Evolutionary conservation across 495 filamentous ascomycete genomes (phyloP), one percentile per base, ranked within the genome.

Genomic region (Penicillium parvum): DNA sequence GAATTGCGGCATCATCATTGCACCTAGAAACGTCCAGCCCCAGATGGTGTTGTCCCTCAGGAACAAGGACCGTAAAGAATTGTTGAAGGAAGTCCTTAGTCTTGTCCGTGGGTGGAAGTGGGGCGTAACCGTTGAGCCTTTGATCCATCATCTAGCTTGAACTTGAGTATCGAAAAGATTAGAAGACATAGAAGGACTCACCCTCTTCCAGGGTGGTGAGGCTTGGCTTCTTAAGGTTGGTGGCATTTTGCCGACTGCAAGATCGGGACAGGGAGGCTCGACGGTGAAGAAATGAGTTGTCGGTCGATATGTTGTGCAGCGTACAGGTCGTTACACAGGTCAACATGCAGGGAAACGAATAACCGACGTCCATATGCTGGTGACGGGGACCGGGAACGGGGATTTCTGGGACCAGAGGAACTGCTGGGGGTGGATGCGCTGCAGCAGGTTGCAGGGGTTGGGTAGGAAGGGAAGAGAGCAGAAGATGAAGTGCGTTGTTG

Each of bases 291-390:
- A 44, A 43, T 47, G 45, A 29, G 45, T 19, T 28, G 22, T 45
- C 25, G 52, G 43, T 10, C 36, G 39, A 18, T 30, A 53, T 53
- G 63, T 65, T 51, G 57, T 47, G 61, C 62, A 66, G 50, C 57
- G 56, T 49, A 61, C 38, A 37, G 41, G 30, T 51, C 38, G 58
- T 71, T 68, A 71, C 65, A 65, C 64, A 51, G 47, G 51, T 40
- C 45, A 64, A 29, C 43, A 38, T 53, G 46, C 53, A 49, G 54
- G 33, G 45, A 54, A 52, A 55, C 64, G 58, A 71, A 69, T 71
- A 54, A 51, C 53, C 55, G 59, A 58, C 50, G 47, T 55, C 60
- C 68, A 71, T 65, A 71, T 71, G 65, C 68, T 69, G 61, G 35
- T 45, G 44, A 30, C 12, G 16, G 12, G 28, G 37, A 30, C 25